phyloP scores from a whole-genome alignment of 2,329 filamentous ascomycete species.

The Geosmithia morbida region DNA sequence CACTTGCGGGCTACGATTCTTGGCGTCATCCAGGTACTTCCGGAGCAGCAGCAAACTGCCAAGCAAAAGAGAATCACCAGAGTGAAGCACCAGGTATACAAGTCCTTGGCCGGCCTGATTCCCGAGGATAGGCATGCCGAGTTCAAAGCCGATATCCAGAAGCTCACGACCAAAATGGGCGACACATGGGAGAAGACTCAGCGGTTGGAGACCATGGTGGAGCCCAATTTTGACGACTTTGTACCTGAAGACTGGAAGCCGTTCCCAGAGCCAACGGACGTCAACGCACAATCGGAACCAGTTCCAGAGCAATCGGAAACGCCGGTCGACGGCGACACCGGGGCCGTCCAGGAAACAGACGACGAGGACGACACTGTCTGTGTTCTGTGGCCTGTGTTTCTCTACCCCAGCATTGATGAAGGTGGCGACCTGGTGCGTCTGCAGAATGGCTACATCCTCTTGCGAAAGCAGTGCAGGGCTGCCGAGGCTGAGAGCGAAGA shows the following conservation, averaged over 20 bases:
- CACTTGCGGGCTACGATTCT: background rate
- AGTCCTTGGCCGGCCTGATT: background rate
- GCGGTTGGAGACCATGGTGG: background rate
- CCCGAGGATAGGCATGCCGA: background rate
- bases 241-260: background rate
- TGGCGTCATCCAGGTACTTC: background rate
- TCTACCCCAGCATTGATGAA: background rate
- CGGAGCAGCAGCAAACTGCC: background rate
- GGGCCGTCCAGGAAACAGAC: background rate
- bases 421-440: background rate
- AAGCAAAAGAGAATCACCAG: background rate
- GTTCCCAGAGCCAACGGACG: background rate
- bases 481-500: background rate
- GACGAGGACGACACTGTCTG: background rate
- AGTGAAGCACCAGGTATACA: background rate
- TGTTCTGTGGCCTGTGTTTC: background rate
- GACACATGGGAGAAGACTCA: background rate
- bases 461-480: background rate
- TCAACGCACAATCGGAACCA: background rate
- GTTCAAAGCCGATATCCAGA: background rate
- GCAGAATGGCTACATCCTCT: background rate
- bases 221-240: background rate
- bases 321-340: background rate
- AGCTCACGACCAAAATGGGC: background rate
- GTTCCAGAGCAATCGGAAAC: too few species aligned